phyloP scores from a whole-genome alignment of 257 asterid genomes.

The Solanum appendiculatum region DNA sequence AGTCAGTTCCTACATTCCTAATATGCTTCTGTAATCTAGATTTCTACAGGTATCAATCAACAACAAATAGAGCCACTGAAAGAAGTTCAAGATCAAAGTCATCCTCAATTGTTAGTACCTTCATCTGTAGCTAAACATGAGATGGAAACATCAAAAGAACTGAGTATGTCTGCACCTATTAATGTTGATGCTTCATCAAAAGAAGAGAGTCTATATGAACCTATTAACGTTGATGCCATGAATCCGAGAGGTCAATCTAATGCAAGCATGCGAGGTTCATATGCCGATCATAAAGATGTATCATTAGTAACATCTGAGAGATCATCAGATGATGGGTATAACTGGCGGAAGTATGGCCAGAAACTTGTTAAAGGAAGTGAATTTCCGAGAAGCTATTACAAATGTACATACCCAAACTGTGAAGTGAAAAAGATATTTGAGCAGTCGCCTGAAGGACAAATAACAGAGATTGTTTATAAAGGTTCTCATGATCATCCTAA shows the following conservation, averaged over 20 bases:
- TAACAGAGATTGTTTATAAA: slow-evolving; percentile 24
- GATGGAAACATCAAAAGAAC: slow-evolving; percentile 6
- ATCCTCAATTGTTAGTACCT: slow-evolving; percentile 32
- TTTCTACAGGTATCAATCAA: slow-evolving; percentile 38
- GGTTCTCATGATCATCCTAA: slow-evolving; percentile 26
- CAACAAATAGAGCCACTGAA: slow-evolving; percentile 25
- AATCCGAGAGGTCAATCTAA: slow-evolving; percentile 23
- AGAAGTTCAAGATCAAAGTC: slow-evolving; percentile 45
- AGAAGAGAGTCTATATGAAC: slow-evolving; percentile 15
- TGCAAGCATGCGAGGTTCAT: slow-evolving; percentile 26
- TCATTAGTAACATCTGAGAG: slow-evolving; percentile 51
- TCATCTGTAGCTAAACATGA: slow-evolving; percentile 29
- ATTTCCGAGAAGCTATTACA: slow-evolving; percentile 16
- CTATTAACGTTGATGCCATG: slow-evolving; percentile 21
- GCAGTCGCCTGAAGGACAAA: slow-evolving; percentile 1
- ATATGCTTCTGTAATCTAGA: slow-evolving; percentile 27
- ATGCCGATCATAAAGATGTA: slow-evolving; percentile 24
- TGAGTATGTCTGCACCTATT: slow-evolving; percentile 19
- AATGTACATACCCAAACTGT: slow-evolving; percentile 9
- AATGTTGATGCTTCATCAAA: slow-evolving; percentile 15
- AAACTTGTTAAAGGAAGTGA: slow-evolving; percentile 17
- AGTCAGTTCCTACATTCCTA: neutral
- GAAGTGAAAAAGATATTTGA: slow-evolving; percentile 19
- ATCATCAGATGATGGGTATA: slow-evolving; percentile 32
- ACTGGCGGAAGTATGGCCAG: slow-evolving; percentile 20